phyloP scores from a whole-genome alignment of 768 basidiomycete species.

The Mycena venus region DNA sequence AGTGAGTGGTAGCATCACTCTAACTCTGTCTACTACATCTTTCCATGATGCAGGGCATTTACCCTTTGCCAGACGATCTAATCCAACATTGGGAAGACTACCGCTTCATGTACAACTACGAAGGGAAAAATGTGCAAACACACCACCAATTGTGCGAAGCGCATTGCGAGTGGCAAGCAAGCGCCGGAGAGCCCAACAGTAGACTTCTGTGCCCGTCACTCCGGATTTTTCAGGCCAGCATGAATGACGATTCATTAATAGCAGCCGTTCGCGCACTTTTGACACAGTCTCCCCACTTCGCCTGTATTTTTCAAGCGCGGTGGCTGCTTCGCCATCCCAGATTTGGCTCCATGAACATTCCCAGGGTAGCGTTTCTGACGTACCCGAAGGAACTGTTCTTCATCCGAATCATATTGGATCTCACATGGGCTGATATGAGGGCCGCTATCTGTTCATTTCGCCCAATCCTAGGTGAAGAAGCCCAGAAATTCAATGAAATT shows the following conservation, averaged over 20 bases:
- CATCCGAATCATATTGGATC: conserved; percentile 6
- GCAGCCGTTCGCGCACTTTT: background rate
- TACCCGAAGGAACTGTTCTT: background rate
- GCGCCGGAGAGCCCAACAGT: background rate
- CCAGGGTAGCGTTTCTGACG: background rate
- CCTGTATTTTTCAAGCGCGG: conserved; percentile 1
- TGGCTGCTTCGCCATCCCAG: background rate
- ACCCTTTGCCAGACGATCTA: background rate
- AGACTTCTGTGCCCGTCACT: background rate
- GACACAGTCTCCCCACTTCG: background rate
- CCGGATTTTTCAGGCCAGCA: background rate
- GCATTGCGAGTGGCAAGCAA: background rate
- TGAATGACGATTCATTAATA: background rate
- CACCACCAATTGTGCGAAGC: background rate
- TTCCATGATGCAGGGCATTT: background rate
- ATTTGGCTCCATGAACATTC: too few relatives aligned
- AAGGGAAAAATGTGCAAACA: background rate
- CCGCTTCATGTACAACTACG: background rate
- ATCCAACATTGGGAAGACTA: background rate
- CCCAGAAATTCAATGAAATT: background rate
- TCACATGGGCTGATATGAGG: conserved; percentile 8
- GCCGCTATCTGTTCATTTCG: background rate
- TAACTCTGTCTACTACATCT: background rate
- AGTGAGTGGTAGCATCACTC: background rate
- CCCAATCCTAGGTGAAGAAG: background rate